A percentile compares a stretch with the other conserved stretches of the same genome.
These are phyloP conservation scores for Diplocarpon rosae DNA, from an alignment of 2,329 filamentous ascomycete genomes.

Conservation along the genomic window DNA sequence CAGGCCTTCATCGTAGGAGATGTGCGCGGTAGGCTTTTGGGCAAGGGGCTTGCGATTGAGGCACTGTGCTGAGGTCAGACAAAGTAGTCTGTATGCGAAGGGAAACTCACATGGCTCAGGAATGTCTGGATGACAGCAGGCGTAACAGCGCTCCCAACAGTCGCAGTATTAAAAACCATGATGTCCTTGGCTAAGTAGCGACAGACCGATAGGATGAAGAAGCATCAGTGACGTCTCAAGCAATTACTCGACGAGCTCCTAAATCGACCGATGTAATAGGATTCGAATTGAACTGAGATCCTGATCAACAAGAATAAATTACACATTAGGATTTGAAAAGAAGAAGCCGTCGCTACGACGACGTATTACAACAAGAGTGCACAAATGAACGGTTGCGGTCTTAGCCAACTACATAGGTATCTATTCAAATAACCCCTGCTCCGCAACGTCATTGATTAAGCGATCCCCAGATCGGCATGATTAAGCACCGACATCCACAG, in stretches of 20 bases:
- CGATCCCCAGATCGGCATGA: constrained; percentile 1
- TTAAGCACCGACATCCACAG: constrained; percentile 2
- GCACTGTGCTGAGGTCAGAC: constrained; percentile 45
- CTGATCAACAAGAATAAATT: constrained; percentile 1
- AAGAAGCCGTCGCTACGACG: neutral
- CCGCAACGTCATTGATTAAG: constrained; percentile 1
- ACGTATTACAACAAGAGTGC: too few species aligned
- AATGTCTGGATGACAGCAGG: constrained; percentile 82
- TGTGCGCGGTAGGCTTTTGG: constrained; percentile 75
- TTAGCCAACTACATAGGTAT: neutral
- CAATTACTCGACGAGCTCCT: too few species aligned
- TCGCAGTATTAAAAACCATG: constrained; percentile 59
- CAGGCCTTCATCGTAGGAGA: constrained; percentile 90
- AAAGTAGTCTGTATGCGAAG: neutral
- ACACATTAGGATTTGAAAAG: constrained; percentile 4
- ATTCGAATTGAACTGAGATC: neutral
- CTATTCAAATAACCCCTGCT: neutral
- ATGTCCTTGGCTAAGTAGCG: neutral
- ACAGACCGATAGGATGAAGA: too few species aligned
- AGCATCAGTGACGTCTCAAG: too few species aligned
- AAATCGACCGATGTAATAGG: too few species aligned
- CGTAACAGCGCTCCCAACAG: constrained; percentile 72
- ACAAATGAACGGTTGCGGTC: too few species aligned
- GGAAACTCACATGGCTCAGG: constrained; percentile 62
- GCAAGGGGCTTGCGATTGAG: constrained; percentile 65